A percentile compares a stretch with the other conserved stretches of the same genome.
Conservation (phyloP, 805 yeast genomes). For the Candida palmyrensis region DNA sequence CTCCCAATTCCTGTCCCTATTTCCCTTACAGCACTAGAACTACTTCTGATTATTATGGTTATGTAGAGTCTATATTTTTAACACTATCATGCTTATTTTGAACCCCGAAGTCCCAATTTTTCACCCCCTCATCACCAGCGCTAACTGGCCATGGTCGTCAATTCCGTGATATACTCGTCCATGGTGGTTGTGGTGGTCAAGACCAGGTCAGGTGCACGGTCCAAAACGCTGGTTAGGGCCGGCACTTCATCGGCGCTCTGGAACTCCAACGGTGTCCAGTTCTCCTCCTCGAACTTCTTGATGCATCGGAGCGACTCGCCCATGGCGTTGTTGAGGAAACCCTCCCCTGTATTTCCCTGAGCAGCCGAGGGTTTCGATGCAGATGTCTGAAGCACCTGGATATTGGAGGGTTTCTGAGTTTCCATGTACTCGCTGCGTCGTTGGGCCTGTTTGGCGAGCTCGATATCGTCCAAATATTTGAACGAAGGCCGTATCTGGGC, state of each 20-base stretch:
- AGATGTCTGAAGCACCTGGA: constrained; percentile 38
- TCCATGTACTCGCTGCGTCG: constrained; percentile 26
- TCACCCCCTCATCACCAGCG: too few relatives aligned
- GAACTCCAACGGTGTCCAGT: constrained; percentile 33
- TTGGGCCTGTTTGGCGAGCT: constrained; percentile 38
- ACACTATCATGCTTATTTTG: too few relatives aligned
- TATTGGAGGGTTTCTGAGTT: constrained; percentile 27
- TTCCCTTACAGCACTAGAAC: too few relatives aligned
- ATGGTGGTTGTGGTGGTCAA: constrained; percentile 18
- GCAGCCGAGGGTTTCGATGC: constrained; percentile 22
- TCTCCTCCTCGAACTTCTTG: constrained; percentile 37
- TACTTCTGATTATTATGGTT: too few relatives aligned
- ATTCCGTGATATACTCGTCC: constrained; percentile 20
- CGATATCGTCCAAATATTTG: constrained; percentile 65
- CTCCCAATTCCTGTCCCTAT: too few relatives aligned
- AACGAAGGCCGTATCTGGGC: constrained; percentile 82
- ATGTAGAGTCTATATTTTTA: too few relatives aligned
- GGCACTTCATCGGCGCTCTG: constrained; percentile 12
- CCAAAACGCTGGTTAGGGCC: constrained; percentile 12
- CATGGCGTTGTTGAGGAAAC: constrained; percentile 19
- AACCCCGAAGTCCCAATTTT: constrained; percentile 9
- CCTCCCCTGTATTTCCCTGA: constrained; percentile 20
- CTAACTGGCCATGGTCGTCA: constrained; percentile 12
- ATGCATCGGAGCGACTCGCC: constrained; percentile 37
- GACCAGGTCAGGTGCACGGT: constrained; percentile 11